phyloP scores from a whole-genome alignment of 768 basidiomycete genomes.

The Suillus bovinus region DNA sequence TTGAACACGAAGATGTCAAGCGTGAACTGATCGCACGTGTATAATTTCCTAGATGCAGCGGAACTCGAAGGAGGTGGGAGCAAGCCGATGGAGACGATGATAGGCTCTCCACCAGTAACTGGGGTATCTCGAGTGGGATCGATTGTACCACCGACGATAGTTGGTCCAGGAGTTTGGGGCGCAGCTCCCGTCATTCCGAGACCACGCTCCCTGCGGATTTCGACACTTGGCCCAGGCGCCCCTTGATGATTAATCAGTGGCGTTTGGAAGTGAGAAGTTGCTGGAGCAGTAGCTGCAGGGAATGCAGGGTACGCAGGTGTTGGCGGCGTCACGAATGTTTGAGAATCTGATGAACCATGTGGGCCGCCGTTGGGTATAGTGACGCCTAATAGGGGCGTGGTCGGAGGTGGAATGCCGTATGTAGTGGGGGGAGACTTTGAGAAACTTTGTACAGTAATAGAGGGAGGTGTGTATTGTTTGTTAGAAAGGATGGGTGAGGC shows the following conservation, averaged over 20 bases:
- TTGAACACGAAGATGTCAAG: constrained; percentile 90
- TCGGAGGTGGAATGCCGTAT: constrained; percentile 36
- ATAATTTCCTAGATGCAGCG: constrained; percentile 47
- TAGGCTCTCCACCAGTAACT: constrained; percentile 45
- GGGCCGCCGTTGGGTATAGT: constrained; percentile 10
- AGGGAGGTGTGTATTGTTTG: constrained; percentile 34
- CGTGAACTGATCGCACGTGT: constrained; percentile 73
- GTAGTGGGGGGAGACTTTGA: constrained; percentile 29
- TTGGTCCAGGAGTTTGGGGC: constrained; percentile 59
- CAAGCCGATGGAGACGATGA: constrained; percentile 71
- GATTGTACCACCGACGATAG: constrained; percentile 43
- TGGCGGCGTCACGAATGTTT: constrained; percentile 38
- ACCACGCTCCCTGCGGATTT: constrained; percentile 64
- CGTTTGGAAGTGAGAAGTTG: constrained; percentile 56
- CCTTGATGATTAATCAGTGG: constrained; percentile 52
- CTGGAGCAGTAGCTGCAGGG: constrained; percentile 47
- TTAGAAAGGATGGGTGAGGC: constrained; percentile 14
- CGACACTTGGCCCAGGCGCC: constrained; percentile 59
- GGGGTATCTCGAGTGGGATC: constrained; percentile 28
- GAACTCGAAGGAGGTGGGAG: constrained; percentile 27
- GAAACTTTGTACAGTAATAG: constrained; percentile 35
- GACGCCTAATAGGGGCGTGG: constrained; percentile 21
- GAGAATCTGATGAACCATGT: constrained; percentile 21
- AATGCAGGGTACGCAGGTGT: constrained; percentile 79
- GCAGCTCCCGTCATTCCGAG: constrained; percentile 29